Evolutionary conservation across 768 basidiomycete genomes (phyloP).

Genomic region (Collybia nuda): DNA sequence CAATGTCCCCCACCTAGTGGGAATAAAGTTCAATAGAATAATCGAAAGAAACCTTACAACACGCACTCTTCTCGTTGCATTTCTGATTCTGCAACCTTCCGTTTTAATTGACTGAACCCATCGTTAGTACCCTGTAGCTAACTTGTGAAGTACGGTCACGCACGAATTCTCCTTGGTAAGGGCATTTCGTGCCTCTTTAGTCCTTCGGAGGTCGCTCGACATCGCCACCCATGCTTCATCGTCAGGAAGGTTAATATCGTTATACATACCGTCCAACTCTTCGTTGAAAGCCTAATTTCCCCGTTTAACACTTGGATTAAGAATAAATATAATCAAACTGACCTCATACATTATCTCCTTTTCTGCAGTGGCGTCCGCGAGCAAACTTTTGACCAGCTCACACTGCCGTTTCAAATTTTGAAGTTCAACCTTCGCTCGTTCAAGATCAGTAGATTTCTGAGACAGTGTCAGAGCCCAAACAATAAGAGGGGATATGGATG

Average conservation of each 20-base stretch:
- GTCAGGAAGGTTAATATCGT: constrained; percentile 77
- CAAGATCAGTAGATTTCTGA: constrained; percentile 64
- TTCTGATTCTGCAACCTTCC: constrained; percentile 67
- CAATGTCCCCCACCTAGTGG: constrained; percentile 63
- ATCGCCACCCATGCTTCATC: constrained; percentile 84
- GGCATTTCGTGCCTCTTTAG: constrained; percentile 77
- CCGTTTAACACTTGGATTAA: constrained; percentile 3
- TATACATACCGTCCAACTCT: constrained; percentile 89
- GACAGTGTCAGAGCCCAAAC: background rate
- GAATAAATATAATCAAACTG: background rate
- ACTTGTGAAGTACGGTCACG: constrained; percentile 24
- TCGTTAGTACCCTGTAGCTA: background rate
- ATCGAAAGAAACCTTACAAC: constrained; percentile 2
- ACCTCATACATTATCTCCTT: constrained; percentile 95
- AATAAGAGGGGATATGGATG: background rate
- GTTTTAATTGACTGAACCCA: constrained; percentile 59
- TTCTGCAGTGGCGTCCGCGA: constrained; percentile 78
- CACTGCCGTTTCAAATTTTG: constrained; percentile 71
- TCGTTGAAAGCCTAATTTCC: constrained; percentile 82
- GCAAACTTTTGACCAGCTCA: constrained; percentile 75
- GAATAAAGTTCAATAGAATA: constrained; percentile 10
- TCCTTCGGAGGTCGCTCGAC: constrained; percentile 65
- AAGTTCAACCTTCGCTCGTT: constrained; percentile 61
- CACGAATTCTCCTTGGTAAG: constrained; percentile 80
- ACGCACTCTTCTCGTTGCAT: constrained; percentile 80